phyloP scores from a whole-genome alignment of 331 rosid species.

The Dryas integrifolia region DNA sequence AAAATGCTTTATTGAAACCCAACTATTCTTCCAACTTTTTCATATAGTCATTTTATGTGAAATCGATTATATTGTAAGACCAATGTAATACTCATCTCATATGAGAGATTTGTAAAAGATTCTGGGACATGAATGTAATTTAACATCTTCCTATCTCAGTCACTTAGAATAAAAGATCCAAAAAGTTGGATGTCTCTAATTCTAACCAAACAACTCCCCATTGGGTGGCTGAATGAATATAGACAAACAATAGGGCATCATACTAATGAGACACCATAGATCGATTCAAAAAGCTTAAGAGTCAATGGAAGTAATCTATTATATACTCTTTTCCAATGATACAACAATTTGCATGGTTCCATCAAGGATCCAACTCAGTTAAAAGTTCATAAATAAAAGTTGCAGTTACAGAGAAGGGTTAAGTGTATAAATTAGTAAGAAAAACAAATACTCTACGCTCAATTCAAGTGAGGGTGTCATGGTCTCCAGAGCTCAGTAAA shows the following conservation, averaged over 20 bases:
- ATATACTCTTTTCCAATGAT: conserved; percentile 21
- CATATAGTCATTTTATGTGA: too few species aligned
- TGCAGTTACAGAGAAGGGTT: conserved; percentile 29
- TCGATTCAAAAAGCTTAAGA: neutral
- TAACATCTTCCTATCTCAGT: too few species aligned
- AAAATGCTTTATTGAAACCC: too few species aligned
- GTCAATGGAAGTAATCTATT: conserved; percentile 7
- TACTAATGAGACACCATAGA: neutral
- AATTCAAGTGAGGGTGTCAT: conserved; percentile 30
- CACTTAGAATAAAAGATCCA: too few species aligned
- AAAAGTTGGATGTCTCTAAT: too few species aligned
- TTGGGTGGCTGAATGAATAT: too few species aligned
- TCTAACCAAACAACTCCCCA: too few species aligned
- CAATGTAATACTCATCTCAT: too few species aligned
- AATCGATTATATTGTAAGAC: too few species aligned
- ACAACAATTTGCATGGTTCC: conserved; percentile 23
- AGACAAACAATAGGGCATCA: neutral
- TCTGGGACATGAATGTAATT: too few species aligned
- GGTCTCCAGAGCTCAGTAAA: conserved; percentile 29
- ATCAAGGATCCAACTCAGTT: conserved; percentile 21
- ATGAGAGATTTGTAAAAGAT: too few species aligned
- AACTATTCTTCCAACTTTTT: too few species aligned
- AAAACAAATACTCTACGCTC: conserved; percentile 42
- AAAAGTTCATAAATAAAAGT: conserved; percentile 8
- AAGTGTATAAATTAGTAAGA: conserved; percentile 46